Base-by-base conservation (phyloP, 2,329 filamentous ascomycete genomes). In the Aspergillus candidus region DNA sequence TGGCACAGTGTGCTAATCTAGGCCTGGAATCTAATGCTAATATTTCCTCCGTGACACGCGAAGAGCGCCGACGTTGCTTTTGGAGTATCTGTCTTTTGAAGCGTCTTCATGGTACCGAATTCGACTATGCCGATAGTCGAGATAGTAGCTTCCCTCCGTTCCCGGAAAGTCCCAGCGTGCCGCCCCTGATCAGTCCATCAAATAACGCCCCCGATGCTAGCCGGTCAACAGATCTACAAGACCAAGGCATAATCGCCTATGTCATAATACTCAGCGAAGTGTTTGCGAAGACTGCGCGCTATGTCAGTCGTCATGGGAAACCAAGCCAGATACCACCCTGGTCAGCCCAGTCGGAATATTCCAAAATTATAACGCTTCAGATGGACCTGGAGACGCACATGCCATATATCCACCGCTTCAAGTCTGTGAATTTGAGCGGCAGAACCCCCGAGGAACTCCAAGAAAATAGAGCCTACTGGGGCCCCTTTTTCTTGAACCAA, bases 331-430 rank as follows among this genome's bases (percentile, higher is more conserved):
- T 72, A 7, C 70, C 71, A 4, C 71, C 67, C 15, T 74, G 74
- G 74, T 74, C 72, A 8, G 66, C 72, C 0, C 65, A 73, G 36
- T 78, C 75, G 0, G 73, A 77, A 40, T 77, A 77, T 48, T 71
- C 74, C 0, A 69, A 65, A n/a, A 72, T 76, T 22, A 69, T 74
- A 40, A 67, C 71, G 3, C 55, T 70, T 11, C 72, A 75, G 41
- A 74, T 77, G 67, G 73, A 77, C 8, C 63, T 74, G 15, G 75
- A 78, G 51, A 76, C 73, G 6, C 65, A 66, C 3, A 70, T 77
- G 51, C 74, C 75, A 2, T 67, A 71, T 14, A 69, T 66, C 11
- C 74, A 77, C 55, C 71, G 75, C 1, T 78, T 75, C 48, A 69
- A 72, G 13, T 68, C 69, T 4, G 71, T 73, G 6, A 68, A 71